Percentiles rank a stretch among this genome's conserved stretches.
Conservation (phyloP, 2,329 filamentous ascomycete species). For the Fusarium goolgardi region DNA sequence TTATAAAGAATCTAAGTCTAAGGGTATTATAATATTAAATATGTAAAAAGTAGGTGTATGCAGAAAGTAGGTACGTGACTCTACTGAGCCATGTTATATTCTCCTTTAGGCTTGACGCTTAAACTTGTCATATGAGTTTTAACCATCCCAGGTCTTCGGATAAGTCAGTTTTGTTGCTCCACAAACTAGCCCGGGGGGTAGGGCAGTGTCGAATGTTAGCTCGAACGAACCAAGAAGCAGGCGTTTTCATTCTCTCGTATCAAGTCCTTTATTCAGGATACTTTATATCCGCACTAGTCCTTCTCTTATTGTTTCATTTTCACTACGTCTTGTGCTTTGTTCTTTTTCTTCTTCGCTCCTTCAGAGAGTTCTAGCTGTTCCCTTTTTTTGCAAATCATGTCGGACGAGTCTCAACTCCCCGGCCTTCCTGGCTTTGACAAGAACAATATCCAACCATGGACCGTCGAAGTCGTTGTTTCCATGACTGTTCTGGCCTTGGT, state of each 20-base stretch:
- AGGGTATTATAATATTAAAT: no score
- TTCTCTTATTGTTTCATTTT: neutral
- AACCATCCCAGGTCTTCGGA: neutral
- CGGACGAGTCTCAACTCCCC: constrained; percentile 37
- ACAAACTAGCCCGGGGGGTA: neutral
- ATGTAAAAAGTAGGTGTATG: no score
- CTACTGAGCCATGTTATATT: neutral
- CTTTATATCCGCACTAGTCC: neutral
- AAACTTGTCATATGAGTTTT: neutral
- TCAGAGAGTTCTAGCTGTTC: neutral
- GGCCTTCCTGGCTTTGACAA: constrained; percentile 40
- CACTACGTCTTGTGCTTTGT: neutral
- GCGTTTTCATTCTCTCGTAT: neutral
- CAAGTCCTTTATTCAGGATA: neutral
- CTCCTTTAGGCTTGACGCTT: neutral
- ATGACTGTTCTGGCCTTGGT: constrained; percentile 57
- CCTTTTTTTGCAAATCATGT: constrained; percentile 14
- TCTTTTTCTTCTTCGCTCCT: neutral
- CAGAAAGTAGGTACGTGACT: no score
- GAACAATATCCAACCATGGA: constrained; percentile 58
- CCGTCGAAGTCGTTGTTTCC: constrained; percentile 53
- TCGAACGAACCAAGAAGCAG: neutral
- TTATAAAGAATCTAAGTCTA: no score
- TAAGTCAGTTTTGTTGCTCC: neutral
- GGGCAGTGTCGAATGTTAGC: neutral